phyloP scores from a whole-genome alignment of 768 basidiomycete species.

The Dendrothele bispora region DNA sequence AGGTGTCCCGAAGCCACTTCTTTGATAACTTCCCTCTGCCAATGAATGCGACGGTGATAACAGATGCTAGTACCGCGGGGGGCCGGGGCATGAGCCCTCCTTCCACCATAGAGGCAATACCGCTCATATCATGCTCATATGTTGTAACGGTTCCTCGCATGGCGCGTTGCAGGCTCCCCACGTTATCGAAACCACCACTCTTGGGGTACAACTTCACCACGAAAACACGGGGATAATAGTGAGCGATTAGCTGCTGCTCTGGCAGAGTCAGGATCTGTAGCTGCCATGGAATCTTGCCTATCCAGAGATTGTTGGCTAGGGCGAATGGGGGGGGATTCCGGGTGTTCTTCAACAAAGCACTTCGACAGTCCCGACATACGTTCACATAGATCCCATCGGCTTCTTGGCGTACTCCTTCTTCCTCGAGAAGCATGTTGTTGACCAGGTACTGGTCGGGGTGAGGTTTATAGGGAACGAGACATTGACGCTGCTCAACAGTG shows the following conservation, averaged over 20 bases:
- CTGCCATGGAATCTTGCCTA: slow-evolving; percentile 3
- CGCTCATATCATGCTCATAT: slow-evolving; percentile 24
- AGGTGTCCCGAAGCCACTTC: slow-evolving; percentile 23
- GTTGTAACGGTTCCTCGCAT: slow-evolving; percentile 36
- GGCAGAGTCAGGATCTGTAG: slow-evolving; percentile 1
- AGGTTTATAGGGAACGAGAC: not conserved
- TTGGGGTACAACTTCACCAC: slow-evolving; percentile 36
- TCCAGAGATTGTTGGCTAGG: slow-evolving; percentile 12
- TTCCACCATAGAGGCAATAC: slow-evolving; percentile 29
- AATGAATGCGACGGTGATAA: slow-evolving; percentile 35
- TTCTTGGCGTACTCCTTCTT: too few species aligned
- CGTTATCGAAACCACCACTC: slow-evolving; percentile 1
- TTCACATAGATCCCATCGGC: too few species aligned
- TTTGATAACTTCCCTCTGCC: slow-evolving; percentile 27
- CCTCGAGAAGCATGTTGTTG: not conserved
- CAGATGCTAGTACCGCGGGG: slow-evolving; percentile 23
- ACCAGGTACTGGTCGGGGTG: not conserved
- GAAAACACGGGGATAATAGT: slow-evolving; percentile 27
- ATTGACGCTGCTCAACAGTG: not conserved
- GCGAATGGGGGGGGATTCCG: slow-evolving; percentile 1
- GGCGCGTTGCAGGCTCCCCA: slow-evolving; percentile 18
- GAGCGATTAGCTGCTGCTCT: slow-evolving; percentile 7
- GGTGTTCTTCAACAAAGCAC: too few species aligned
- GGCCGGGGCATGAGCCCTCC: slow-evolving; percentile 34
- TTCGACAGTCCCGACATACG: too few species aligned